These are phyloP conservation scores for Cucurbita ficifolia DNA, from an alignment of 306 rosid genomes.

Conservation along the genomic window DNA sequence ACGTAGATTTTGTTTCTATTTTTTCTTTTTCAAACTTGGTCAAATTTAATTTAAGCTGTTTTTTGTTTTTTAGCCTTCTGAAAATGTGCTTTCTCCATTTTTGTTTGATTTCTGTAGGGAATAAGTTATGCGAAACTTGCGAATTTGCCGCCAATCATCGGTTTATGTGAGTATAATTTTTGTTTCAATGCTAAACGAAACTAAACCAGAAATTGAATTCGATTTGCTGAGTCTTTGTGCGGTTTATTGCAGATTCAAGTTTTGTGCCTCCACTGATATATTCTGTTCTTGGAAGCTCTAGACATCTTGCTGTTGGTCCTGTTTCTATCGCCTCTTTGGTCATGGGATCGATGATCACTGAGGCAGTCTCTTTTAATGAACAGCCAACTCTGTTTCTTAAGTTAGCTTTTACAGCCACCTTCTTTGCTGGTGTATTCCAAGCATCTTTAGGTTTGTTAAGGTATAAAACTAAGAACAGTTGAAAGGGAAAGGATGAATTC, in stretches of 20 bases:
- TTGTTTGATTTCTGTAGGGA: constrained; percentile 38
- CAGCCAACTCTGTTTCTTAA: constrained; percentile 72
- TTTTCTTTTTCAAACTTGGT: background rate
- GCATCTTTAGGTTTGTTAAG: constrained; percentile 76
- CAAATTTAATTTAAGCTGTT: background rate
- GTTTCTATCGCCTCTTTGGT: constrained; percentile 94
- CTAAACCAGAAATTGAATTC: background rate
- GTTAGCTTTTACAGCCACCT: constrained; percentile 88
- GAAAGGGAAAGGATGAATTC: background rate
- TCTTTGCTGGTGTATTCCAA: constrained; percentile 83
- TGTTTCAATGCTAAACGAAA: background rate
- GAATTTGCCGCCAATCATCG: constrained; percentile 86
- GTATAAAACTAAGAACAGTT: constrained; percentile 18
- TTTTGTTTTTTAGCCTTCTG: background rate
- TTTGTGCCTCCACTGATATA: constrained; percentile 90
- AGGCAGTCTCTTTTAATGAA: constrained; percentile 38
- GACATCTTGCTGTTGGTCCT: constrained; percentile 89
- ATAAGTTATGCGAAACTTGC: constrained; percentile 98
- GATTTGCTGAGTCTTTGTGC: background rate
- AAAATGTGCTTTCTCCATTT: background rate
- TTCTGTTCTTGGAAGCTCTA: constrained; percentile 82
- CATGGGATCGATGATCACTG: constrained; percentile 93
- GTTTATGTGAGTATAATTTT: constrained; percentile 51
- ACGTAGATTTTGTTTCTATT: background rate
- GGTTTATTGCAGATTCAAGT: constrained; percentile 73